Percentiles rank a stretch among this genome's conserved stretches.
phyloP scores from a whole-genome alignment of 129 eudicot genomes.

The Glebionis coronaria region DNA sequence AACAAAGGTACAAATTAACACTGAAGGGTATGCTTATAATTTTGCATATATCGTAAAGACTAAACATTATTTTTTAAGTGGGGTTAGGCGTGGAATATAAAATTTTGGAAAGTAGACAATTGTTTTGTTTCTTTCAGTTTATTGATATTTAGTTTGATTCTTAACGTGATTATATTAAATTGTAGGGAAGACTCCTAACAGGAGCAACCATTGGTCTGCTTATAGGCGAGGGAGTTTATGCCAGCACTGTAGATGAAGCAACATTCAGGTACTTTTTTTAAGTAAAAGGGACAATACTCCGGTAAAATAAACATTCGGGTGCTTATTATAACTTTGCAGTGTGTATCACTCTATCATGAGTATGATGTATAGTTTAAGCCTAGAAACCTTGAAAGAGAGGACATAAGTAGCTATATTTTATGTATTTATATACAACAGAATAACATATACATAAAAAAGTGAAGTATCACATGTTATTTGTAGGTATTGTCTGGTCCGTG shows the following conservation, averaged over 20 bases:
- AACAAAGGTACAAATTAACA: no score
- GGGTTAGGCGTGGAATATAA: constrained; percentile 2
- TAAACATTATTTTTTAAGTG: background rate
- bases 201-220: constrained; percentile 73
- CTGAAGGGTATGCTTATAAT: no score
- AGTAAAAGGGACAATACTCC: no score
- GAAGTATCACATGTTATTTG: no score
- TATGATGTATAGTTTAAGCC: background rate
- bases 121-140: background rate
- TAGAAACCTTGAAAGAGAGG: no score
- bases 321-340: background rate
- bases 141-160: background rate
- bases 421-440: no score
- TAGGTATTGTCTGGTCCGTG: no score
- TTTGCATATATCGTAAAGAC: background rate
- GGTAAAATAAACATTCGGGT: constrained; percentile 72
- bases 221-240: constrained; percentile 96
- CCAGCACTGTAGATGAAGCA: constrained; percentile 99
- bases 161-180: constrained; percentile 13
- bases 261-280: constrained; percentile 38
- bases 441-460: no score
- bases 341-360: background rate
- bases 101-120: background rate
- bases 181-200: constrained; percentile 81
- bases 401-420: no score